Conservation (phyloP, 805 yeast genomes). For the Candida loeiensis region DNA sequence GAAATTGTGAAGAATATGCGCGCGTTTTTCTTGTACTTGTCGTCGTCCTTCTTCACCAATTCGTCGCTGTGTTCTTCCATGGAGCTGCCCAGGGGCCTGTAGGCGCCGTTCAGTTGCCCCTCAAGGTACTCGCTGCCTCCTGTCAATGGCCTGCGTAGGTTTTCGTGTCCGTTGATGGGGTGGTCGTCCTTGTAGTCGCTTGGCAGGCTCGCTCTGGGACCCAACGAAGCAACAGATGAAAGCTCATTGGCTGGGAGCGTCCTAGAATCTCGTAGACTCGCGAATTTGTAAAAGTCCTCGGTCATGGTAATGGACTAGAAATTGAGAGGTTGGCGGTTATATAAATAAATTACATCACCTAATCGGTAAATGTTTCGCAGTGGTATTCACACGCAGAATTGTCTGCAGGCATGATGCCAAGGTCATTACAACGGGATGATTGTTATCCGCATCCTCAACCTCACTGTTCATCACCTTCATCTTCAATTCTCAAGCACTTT, state of each 20-base stretch:
- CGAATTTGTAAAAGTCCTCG: slow-evolving; percentile 9
- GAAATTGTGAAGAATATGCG: slow-evolving; percentile 27
- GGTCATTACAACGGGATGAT: no score
- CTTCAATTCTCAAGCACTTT: no score
- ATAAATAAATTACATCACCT: no score
- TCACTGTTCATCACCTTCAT: no score
- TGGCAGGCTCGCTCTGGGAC: no score
- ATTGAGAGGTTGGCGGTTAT: not conserved
- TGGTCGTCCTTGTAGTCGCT: no score
- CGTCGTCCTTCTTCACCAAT: slow-evolving; percentile 8
- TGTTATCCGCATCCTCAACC: no score
- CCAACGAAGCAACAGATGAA: slow-evolving; percentile 1
- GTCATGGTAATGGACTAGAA: not conserved
- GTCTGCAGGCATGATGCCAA: not conserved
- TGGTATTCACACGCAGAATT: slow-evolving; percentile 2
- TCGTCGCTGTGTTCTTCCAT: not conserved
- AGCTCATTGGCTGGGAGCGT: not conserved
- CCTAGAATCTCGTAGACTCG: slow-evolving; percentile 7
- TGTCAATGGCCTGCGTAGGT: no score
- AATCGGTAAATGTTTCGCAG: not conserved
- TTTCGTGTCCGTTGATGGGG: not conserved
- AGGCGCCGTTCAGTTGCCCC: no score
- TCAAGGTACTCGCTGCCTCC: no score
- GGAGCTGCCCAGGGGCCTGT: no score
- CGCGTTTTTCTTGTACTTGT: slow-evolving; percentile 8